Base-by-base conservation (phyloP, 257 asterid species). In the Gentiana dahurica region DNA sequence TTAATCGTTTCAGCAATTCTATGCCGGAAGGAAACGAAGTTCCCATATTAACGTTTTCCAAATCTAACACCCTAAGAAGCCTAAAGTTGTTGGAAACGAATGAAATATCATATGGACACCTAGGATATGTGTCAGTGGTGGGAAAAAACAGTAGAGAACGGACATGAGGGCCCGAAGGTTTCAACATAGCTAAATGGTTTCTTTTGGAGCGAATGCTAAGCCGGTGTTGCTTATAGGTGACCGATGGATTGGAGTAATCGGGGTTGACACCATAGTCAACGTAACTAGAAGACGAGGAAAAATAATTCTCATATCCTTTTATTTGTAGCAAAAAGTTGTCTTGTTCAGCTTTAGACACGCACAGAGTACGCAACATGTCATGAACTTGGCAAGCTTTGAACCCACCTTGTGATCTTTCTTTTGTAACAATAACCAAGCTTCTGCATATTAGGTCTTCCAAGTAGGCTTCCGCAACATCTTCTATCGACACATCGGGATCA, bases 371-470 rank as follows among this genome's bases (percentile, higher is more conserved):
- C 8, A 65, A 39, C 24, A 50, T 12, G 35, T 65, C 63, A 57
- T 57, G 70, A 9, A 65, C 24, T 15, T 47, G 60, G 51, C 70
- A 65, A 4, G 60, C 4, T 65, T 58, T 65, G 3, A 53, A n/a
- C 34, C 57, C 50, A 9, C 66, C 66, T n/a, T 41, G 6, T 8
- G 61, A 57, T 10, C 55, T 32, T 32, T 34, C 36, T 51, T 51
- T 34, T 13, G 55, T 35, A 51, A 51, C 2, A 13, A n/a, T 51
- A 8, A 51, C 55, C 9, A 51, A 4, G 7, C 55, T 51, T 32
- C 55, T 34, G 2, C 24, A 10, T 10, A 15, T 5, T 10, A 11
- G 24, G 2, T 49, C 24, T 24, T 10, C n/a, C 15, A 12, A 12
- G 52, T 8, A 8, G 2, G 4, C n/a, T 5, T 49, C 15, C 6